Percentiles rank a stretch among this genome's conserved stretches.
These are phyloP conservation scores for Venustampulla echinocandica DNA, from an alignment of 495 filamentous ascomycete species.

Conservation along the genomic window DNA sequence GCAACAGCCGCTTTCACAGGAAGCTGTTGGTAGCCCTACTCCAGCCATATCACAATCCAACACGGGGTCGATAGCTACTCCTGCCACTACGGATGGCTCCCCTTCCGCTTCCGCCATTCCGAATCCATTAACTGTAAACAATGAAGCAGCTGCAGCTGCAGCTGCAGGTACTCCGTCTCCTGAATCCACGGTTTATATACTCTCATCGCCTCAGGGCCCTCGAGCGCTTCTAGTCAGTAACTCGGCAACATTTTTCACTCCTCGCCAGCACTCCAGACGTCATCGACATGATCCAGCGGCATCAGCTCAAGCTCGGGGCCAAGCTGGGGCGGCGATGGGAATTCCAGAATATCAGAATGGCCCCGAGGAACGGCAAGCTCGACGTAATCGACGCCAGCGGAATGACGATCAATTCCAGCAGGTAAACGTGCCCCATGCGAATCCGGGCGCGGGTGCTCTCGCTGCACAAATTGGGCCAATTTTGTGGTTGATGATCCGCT, in stretches of 20 bases:
- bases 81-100: conserved; percentile 26
- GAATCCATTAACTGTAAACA: background rate
- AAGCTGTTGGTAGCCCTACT: background rate
- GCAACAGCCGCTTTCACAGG: conserved; percentile 21
- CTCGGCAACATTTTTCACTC: conserved; percentile 37
- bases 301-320: background rate
- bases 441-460: conserved; percentile 21
- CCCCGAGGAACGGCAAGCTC: conserved; percentile 12
- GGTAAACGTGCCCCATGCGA: conserved; percentile 16
- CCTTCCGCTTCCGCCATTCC: conserved; percentile 4
- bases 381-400: conserved; percentile 19
- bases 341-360: conserved; percentile 19
- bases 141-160: background rate
- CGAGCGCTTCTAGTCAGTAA: conserved; percentile 47
- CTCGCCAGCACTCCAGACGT: conserved; percentile 20
- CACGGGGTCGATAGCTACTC: conserved; percentile 24
- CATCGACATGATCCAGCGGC: conserved; percentile 3
- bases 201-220: conserved; percentile 52
- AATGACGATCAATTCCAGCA: conserved; percentile 1
- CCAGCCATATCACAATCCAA: background rate
- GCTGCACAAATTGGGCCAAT: conserved; percentile 46
- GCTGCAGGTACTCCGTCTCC: conserved; percentile 6
- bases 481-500: conserved; percentile 69
- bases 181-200: conserved; percentile 47
- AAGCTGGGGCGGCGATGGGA: conserved; percentile 1